Evolutionary conservation across 345 rosid species (phyloP).

Genomic region (Eucalyptus cloeziana): DNA sequence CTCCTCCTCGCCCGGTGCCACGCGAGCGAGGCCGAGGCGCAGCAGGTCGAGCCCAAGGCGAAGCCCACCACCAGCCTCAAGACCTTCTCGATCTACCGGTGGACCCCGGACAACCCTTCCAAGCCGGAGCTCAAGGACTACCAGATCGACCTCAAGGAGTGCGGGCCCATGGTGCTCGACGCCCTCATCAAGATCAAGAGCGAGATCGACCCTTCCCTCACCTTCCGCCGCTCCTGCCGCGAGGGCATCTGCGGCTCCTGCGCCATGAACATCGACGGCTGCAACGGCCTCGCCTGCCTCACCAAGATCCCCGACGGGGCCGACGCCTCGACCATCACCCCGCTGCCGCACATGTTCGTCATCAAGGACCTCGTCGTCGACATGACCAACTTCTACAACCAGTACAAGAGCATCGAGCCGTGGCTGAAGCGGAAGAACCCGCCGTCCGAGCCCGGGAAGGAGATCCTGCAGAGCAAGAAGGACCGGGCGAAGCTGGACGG

Average conservation of each 20-base stretch:
- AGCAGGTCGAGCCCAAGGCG: conserved; percentile 24
- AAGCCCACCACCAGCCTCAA: conserved; percentile 15
- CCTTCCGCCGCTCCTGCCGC: conserved; percentile 93
- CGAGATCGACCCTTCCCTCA: conserved; percentile 87
- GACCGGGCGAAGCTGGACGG: conserved; percentile 90
- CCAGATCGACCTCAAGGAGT: conserved; percentile 70
- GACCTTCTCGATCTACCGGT: conserved; percentile 87
- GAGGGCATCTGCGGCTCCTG: conserved; percentile 98
- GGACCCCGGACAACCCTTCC: conserved; percentile 76
- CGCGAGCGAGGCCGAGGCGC: conserved; percentile 41
- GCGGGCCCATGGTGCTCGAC: conserved; percentile 96
- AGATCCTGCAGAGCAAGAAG: conserved; percentile 82
- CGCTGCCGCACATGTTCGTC: conserved; percentile 92
- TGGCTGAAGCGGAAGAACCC: conserved; percentile 95
- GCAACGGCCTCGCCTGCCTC: conserved; percentile 88
- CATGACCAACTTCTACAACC: conserved; percentile 93
- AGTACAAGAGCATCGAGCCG: conserved; percentile 97
- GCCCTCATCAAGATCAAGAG: conserved; percentile 95
- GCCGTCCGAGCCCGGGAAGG: conserved; percentile 51
- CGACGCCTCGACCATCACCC: conserved; percentile 37
- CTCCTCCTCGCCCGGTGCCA: conserved; percentile 23
- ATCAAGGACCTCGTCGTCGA: conserved; percentile 93
- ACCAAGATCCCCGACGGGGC: conserved; percentile 52
- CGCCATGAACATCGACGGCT: conserved; percentile 94
- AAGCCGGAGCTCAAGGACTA: conserved; percentile 64